Base-by-base conservation (phyloP, 306 rosid genomes). In the Hippophae tibetana region DNA sequence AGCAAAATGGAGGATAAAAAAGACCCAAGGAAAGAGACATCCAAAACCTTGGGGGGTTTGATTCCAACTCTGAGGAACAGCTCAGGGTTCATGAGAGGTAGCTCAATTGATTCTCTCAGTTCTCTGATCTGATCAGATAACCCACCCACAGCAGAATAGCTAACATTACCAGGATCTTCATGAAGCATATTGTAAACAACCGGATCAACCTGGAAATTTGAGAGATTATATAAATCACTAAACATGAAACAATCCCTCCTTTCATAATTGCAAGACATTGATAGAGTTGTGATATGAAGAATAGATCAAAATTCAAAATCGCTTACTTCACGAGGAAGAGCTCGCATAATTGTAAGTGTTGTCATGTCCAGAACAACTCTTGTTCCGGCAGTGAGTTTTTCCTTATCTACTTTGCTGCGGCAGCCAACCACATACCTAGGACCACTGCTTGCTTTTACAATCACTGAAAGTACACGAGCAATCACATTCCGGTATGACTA, bases 131-230 rank as follows among this genome's bases (percentile, higher is more conserved):
- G 99, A 70, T 88, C 99, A 63, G 97, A 86, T 62, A 92, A 78
- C 55, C 99, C 99, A 59, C 99, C 99, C n/a, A 92, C 95, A 6
- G 95, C 99, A 13, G 99, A 92, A 79, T 92, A 92, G 73, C 99
- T 92, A 70, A 92, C 79, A 79, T 92, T 92, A 43, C 97, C 99
- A 2, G 96, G 99, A 72, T 92, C 97, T 77, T 92, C 97, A 63
- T 86, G 99, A 67, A 92, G 79, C 99, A 92, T 92, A 58, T 92
- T 92, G 62, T 92, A 92, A 52, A 92, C 93, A 43, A 84, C 90
- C 5, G 96, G 96, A 77, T 92, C 90, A 57, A 92, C 99, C 99
- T 92, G 76, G 46, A 53, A 76, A 45, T 42, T 42, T 78, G 74
- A 23, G 23, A 49, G 47, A 65, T 47, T 27, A 70, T 10, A 69